Evolutionary conservation across 257 asterid genomes (phyloP).

Genomic region (Gentiana macrophylla): DNA sequence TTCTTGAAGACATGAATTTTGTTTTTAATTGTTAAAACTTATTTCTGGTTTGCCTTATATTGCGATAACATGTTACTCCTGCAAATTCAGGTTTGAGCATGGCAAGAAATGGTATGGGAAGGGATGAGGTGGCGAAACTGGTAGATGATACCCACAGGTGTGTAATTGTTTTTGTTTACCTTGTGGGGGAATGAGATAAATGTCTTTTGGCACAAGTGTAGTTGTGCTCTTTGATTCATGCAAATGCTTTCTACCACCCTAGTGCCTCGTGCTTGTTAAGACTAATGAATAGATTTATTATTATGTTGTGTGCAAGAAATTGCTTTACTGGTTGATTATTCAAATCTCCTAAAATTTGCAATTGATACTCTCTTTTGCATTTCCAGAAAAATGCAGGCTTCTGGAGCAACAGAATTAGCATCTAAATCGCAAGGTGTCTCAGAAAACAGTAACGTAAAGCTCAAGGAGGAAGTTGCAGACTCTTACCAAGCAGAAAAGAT

Average conservation of each 20-base stretch:
- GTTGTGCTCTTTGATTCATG: neutral
- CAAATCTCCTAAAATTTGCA: neutral
- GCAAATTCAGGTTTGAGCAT: slow-evolving; percentile 52
- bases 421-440: slow-evolving; percentile 67
- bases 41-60: too few species aligned
- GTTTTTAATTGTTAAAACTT: too few species aligned
- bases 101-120: slow-evolving; percentile 61
- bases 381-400: slow-evolving; percentile 82
- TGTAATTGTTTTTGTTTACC: neutral
- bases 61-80: too few species aligned
- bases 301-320: neutral
- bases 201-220: neutral
- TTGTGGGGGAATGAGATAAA: neutral
- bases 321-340: neutral
- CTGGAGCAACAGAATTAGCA: slow-evolving; percentile 71
- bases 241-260: neutral
- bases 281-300: too few species aligned
- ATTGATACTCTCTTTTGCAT: slow-evolving; percentile 7
- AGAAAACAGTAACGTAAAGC: slow-evolving; percentile 41
- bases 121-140: slow-evolving; percentile 74
- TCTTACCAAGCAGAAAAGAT: slow-evolving; percentile 50
- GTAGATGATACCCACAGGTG: slow-evolving; percentile 89
- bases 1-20: too few species aligned
- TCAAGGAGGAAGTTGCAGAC: slow-evolving; percentile 60
- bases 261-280: neutral